Conservation (phyloP, 129 eudicot species). For the Artemisia tridentata region DNA sequence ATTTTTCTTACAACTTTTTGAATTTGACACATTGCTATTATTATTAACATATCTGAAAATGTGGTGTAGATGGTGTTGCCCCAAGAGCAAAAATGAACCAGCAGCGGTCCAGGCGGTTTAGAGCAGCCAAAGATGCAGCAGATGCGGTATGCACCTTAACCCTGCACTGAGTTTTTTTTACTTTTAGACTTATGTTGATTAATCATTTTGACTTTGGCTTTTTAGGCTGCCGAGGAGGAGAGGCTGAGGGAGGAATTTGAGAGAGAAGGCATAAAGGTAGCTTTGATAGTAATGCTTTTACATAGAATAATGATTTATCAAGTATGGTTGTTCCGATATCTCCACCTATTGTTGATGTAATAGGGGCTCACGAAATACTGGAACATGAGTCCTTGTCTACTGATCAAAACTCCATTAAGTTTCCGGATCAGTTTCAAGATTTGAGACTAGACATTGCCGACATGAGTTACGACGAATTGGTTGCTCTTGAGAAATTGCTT, state of each 20-base stretch:
- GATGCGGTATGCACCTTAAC: slow-evolving; percentile 66
- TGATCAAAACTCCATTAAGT: slow-evolving; percentile 31
- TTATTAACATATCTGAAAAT: slow-evolving; percentile 15
- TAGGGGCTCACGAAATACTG: slow-evolving; percentile 18
- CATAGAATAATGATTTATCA: no score
- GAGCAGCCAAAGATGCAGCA: slow-evolving; percentile 98
- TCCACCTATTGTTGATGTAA: slow-evolving; percentile 27
- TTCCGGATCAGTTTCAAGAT: slow-evolving; percentile 36
- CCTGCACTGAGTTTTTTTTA: slow-evolving; percentile 10
- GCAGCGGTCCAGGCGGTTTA: slow-evolving; percentile 94
- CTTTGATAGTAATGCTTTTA: neutral
- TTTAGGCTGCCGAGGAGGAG: no score
- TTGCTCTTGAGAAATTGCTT: slow-evolving; percentile 13
- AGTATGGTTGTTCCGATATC: slow-evolving; percentile 14
- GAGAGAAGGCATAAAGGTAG: no score
- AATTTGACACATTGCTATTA: no score
- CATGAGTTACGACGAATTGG: slow-evolving; percentile 52
- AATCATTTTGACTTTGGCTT: neutral
- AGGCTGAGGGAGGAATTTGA: no score
- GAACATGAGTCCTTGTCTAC: slow-evolving; percentile 27
- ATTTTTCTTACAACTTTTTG: no score
- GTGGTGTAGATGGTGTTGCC: slow-evolving; percentile 88
- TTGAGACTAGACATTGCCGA: slow-evolving; percentile 51
- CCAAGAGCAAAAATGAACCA: slow-evolving; percentile 99
- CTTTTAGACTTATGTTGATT: neutral